Percentiles rank a stretch among this genome's conserved stretches.
These are phyloP conservation scores for Brachypodium distachyon DNA, from an alignment of 202 grass and related monocot species.

Conservation along the genomic window DNA sequence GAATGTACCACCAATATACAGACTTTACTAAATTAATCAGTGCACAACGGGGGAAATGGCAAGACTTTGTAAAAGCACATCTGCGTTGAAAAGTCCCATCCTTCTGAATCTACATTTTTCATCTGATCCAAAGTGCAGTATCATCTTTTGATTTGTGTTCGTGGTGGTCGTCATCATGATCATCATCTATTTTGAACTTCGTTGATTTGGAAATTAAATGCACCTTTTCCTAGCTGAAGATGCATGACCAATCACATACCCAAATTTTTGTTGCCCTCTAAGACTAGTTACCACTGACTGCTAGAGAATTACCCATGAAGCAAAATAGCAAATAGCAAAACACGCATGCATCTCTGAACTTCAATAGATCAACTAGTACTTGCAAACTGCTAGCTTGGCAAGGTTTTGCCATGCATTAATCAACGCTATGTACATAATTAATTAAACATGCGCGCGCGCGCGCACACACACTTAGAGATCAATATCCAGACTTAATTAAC, in stretches of 20 bases:
- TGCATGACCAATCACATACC: slow-evolving; percentile 2
- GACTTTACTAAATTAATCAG: not conserved
- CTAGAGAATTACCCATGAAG: too few relatives aligned
- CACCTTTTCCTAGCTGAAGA: not conserved
- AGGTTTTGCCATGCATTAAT: slow-evolving; percentile 32
- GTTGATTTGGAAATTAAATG: not conserved
- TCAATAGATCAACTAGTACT: not conserved
- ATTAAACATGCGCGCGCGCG: slow-evolving; percentile 25
- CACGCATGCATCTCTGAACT: not conserved
- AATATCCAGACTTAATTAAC: not conserved
- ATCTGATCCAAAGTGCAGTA: not conserved
- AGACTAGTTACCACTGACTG: not conserved
- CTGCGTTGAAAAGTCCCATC: not conserved
- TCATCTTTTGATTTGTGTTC: not conserved
- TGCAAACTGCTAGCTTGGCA: not conserved
- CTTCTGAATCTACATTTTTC: not conserved
- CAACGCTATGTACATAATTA: slow-evolving; percentile 35
- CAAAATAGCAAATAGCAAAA: not conserved
- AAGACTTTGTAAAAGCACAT: not conserved
- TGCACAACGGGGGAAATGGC: not conserved
- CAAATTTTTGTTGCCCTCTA: not conserved
- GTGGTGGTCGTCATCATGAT: not conserved
- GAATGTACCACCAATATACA: not conserved
- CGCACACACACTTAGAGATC: not conserved
- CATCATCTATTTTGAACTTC: not conserved